These are phyloP conservation scores for Erucastrum elatum DNA, from an alignment of 345 rosid genomes.

Conservation along the genomic window DNA sequence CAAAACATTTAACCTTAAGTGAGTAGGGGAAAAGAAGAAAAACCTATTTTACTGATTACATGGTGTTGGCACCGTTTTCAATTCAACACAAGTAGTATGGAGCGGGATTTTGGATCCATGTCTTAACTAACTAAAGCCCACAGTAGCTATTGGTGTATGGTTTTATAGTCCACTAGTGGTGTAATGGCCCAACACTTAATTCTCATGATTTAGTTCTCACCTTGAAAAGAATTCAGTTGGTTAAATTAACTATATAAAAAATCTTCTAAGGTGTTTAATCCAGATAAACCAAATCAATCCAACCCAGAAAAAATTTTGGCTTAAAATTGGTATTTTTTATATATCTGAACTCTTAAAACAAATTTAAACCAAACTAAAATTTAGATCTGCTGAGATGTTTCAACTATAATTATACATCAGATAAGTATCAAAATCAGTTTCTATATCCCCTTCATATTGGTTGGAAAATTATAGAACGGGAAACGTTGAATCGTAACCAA, in stretches of 20 bases:
- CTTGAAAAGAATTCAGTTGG: not conserved
- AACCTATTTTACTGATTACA: not conserved
- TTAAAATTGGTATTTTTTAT: not conserved
- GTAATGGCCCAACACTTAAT: not conserved
- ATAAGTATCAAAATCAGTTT: not conserved
- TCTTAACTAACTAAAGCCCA: conserved; percentile 2
- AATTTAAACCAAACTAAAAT: not conserved
- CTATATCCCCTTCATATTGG: not conserved
- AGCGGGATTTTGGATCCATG: not conserved
- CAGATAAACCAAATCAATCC: not conserved
- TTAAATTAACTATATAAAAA: not conserved
- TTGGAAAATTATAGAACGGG: not conserved
- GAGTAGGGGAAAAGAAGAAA: not conserved
- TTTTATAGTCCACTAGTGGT: not conserved
- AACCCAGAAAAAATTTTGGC: not conserved
- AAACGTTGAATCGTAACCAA: not conserved
- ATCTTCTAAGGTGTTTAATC: not conserved
- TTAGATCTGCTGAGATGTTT: not conserved
- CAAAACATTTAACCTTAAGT: not conserved
- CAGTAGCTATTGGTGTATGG: not conserved
- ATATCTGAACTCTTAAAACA: not conserved
- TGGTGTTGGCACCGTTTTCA: not conserved
- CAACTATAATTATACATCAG: not conserved
- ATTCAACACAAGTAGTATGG: not conserved
- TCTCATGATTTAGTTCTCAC: not conserved